These are phyloP conservation scores for Chamaecrista fasciculata DNA, from an alignment of 306 rosid genomes.

Conservation along the genomic window DNA sequence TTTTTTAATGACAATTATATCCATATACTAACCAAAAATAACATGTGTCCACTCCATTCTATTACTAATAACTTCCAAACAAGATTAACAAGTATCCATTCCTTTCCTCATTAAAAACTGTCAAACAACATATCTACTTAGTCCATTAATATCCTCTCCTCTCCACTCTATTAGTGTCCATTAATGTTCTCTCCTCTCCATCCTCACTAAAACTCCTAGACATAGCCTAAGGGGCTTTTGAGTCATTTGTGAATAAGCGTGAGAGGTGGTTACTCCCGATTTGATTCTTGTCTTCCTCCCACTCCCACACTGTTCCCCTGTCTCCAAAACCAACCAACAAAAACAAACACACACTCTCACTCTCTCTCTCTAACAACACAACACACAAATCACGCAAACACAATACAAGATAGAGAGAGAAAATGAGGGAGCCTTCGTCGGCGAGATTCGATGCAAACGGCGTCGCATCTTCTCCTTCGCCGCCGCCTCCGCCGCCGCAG, in stretches of 20 bases:
- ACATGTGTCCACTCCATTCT: no score
- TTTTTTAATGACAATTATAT: no score
- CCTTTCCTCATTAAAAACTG: no score
- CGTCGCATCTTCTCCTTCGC: constrained; percentile 35
- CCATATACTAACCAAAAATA: no score
- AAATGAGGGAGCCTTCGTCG: constrained; percentile 51
- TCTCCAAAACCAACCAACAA: constrained; percentile 15
- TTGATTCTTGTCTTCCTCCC: constrained; percentile 53
- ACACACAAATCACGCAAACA: constrained; percentile 11
- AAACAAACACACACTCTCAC: no score
- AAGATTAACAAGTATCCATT: no score
- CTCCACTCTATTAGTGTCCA: no score
- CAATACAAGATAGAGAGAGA: neutral
- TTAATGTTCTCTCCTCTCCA: no score
- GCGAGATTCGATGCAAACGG: constrained; percentile 46
- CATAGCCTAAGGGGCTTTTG: constrained; percentile 9
- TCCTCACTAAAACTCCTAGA: no score
- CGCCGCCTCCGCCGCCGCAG: constrained; percentile 57
- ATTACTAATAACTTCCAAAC: no score
- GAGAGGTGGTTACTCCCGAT: constrained; percentile 38
- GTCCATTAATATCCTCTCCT: no score
- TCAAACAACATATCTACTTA: no score
- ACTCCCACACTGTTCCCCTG: constrained; percentile 45
- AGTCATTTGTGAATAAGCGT: constrained; percentile 24
- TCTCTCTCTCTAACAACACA: neutral